Base-by-base conservation (phyloP, 352 stramenopile species). In the Pythium aquatile region DNA sequence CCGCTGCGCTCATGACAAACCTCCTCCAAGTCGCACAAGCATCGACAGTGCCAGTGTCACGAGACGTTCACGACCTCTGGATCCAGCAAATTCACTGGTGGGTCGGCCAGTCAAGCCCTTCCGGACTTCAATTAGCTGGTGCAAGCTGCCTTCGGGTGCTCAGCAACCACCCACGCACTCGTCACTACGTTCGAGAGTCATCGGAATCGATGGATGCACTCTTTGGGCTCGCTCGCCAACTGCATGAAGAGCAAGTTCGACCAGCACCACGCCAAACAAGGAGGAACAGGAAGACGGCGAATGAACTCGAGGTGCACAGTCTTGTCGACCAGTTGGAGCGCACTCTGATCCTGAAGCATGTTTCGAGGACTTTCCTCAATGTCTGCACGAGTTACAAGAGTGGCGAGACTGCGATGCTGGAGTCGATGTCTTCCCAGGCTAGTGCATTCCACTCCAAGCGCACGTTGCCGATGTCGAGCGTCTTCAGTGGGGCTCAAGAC, bases 391-490 rank as follows among this genome's bases (percentile, higher is more conserved):
- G 75, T 47, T 87, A 78, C 68, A 65, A 85, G 57, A 79, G 66
- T 39, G 80, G 80, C 2, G 71, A 72, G 1, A 78, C 68, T 0
- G 77, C 78, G 2, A 67, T 91, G 1, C 60, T 74, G 10, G 79
- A 78, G 55, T 66, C 80, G 24, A 76, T 87, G 61, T 71, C 72
- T 4, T 65, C 72, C 0, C 68, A 70, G 4, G 72, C 73, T 40
- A 74, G 69, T 26, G 66, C 74, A 24, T 78, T 90, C 51, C 79
- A 90, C 53, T 88, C 81, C 16, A 83, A 81, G 54, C 75, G 74
- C 47, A 63, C 70, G 42, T 61, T 91, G 44, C 85, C 82, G 0
- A 93, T 93, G 85, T 91, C 78, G 9, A 68, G 65, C 26, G 81
- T 88, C 11, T 91, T 93, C 63, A 72, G 65, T 7, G 69, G 61